phyloP scores from a whole-genome alignment of 495 filamentous ascomycete genomes.

The Clohesyomyces aquaticus region DNA sequence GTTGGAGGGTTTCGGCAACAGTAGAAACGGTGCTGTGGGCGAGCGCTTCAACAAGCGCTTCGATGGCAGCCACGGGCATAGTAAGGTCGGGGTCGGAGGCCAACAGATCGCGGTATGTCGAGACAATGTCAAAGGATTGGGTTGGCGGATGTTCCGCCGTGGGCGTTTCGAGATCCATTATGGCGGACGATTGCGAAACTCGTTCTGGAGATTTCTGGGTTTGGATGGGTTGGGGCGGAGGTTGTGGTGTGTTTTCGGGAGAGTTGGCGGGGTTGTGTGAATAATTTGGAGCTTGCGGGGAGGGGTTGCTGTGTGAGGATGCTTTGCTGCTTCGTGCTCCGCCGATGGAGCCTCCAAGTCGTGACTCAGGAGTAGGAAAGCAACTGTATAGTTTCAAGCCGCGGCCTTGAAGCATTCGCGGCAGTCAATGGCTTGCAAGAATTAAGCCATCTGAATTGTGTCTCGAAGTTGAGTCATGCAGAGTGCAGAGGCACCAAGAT shows the following conservation, averaged over 20 bases:
- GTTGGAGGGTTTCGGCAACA: constrained; percentile 88
- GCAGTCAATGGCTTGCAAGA: not conserved
- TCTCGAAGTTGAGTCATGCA: not conserved
- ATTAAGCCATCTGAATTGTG: not conserved
- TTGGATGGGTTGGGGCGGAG: not conserved
- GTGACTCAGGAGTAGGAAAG: not conserved
- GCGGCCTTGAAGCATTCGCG: not conserved
- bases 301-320: not conserved
- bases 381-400: not conserved
- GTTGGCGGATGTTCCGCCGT: constrained; percentile 21
- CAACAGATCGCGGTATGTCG: constrained; percentile 63
- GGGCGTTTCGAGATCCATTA: constrained; percentile 20
- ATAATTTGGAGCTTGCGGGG: not conserved
- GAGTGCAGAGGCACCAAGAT: too few relatives aligned
- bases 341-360: not conserved
- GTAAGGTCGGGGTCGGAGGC: constrained; percentile 77
- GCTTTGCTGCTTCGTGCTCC: not conserved
- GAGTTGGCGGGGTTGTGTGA: not conserved
- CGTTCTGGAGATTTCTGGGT: not conserved
- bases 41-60: constrained; percentile 84
- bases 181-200: not conserved
- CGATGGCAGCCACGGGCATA: constrained; percentile 95
- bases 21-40: constrained; percentile 75
- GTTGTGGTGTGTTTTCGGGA: not conserved
- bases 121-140: constrained; percentile 54